Base-by-base conservation (phyloP, 495 filamentous ascomycete genomes). In the Durotheca rogersii region DNA sequence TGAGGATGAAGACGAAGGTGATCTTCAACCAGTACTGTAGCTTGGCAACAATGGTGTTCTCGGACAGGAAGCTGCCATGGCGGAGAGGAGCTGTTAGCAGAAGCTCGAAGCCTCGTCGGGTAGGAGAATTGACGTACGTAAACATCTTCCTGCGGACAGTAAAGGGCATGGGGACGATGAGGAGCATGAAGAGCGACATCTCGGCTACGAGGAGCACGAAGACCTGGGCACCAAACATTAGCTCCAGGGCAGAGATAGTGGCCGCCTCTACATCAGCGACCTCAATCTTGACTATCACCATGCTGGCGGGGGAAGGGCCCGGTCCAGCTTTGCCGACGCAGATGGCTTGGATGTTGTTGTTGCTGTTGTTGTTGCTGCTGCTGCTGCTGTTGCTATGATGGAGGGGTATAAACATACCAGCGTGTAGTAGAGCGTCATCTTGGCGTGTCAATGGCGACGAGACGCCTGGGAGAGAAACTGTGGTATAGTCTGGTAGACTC, bases 351-450 rank as follows among this genome's bases (percentile, higher is more conserved):
- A 14, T 7, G 19, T 5, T 6, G 29, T 34, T 32, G 25, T 11
- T 19, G n/a, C 4, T 7, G 10, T 30, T 19, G 29, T 31, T 40
- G 48, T 29, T 23, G 47, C 42, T 41, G 40, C 39, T 58, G 47
- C 46, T 47, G 37, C n/a, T 17, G 16, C 2, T 29, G 15, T 12
- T 19, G 33, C 6, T 47, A 21, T 6, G 25, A 29, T 17, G 36
- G 43, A 32, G 38, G 46, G 34, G 17, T 6, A n/a, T 21, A 17
- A 36, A 82, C 89, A 66, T 88, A 96, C 93, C 46, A 98, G 81
- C 61, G 82, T 90, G 80, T 95, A 98, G 79, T 98, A 98, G 69
- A 98, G 90, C 72, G 94, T 98, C 93, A 98, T 98, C 51, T 70
- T 85, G 81, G 4, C 23, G 23, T 4, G 23, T 27, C 23, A 27